These are phyloP conservation scores for Pseudonitzschia multiseries DNA, from an alignment of 108 stramenopile genomes.

Conservation along the genomic window DNA sequence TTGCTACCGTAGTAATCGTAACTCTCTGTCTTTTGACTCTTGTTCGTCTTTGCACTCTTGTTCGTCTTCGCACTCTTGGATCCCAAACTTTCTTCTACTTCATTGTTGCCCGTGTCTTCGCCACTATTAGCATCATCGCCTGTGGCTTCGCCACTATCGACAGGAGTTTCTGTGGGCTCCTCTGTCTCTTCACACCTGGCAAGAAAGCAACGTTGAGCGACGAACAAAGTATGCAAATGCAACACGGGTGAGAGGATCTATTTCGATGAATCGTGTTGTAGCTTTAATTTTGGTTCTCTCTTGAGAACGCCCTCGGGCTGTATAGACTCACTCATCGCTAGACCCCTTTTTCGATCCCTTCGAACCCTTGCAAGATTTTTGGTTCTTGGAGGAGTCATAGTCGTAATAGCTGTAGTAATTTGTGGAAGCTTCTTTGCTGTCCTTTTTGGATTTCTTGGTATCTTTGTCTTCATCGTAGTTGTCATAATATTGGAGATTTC, in stretches of 20 bases:
- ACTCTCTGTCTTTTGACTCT: neutral
- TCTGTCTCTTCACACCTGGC: neutral
- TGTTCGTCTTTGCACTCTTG: neutral
- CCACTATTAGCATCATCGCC: neutral
- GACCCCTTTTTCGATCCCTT: neutral
- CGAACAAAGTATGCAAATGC: neutral
- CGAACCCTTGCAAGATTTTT: neutral
- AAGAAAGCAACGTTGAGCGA: neutral
- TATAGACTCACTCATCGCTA: neutral
- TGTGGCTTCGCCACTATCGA: neutral
- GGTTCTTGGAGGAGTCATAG: neutral
- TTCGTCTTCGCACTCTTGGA: neutral
- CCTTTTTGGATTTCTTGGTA: conserved; percentile 1
- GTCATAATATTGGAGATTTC: neutral
- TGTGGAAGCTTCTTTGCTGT: neutral
- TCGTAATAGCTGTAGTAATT: neutral
- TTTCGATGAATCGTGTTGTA: neutral
- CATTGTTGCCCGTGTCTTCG: neutral
- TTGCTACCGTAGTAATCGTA: neutral
- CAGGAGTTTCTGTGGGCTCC: neutral
- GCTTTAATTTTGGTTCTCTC: neutral
- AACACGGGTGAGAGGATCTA: neutral
- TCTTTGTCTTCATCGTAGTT: neutral
- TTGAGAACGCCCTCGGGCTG: too few relatives aligned
- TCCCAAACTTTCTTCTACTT: neutral